A percentile compares a stretch with the other conserved stretches of the same genome.
phyloP scores from a whole-genome alignment of 176 grass and related monocot species.

The Aechmea fasciata region DNA sequence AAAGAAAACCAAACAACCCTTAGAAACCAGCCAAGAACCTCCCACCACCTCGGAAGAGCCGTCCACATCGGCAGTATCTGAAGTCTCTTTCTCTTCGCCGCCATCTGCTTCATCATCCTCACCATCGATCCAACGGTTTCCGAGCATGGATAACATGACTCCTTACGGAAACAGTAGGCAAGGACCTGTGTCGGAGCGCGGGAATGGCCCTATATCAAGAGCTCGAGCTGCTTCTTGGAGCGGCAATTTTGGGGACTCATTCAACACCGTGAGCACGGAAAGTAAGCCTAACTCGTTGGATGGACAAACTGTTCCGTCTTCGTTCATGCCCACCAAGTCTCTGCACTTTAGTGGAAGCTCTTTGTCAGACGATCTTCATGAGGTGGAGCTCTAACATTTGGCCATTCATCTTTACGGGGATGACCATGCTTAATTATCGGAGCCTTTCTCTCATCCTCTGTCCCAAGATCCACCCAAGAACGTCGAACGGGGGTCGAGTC shows the following conservation, averaged over 20 bases:
- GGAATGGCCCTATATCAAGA: slow-evolving; percentile 29
- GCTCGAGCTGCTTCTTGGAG: slow-evolving; percentile 79
- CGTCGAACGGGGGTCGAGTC: too few species aligned
- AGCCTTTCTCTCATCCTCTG: too few species aligned
- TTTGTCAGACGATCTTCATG: not conserved
- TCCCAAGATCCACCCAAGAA: too few species aligned
- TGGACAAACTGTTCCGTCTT: slow-evolving; percentile 15
- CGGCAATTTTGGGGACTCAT: slow-evolving; percentile 52
- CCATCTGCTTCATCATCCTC: slow-evolving; percentile 16
- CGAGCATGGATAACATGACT: slow-evolving; percentile 57
- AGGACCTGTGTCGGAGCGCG: slow-evolving; percentile 20
- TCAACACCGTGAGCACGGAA: slow-evolving; percentile 13
- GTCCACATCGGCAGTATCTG: slow-evolving; percentile 29
- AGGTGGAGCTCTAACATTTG: not conserved
- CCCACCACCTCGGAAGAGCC: slow-evolving; percentile 29
- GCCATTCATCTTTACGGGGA: not conserved
- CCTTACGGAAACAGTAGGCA: slow-evolving; percentile 19
- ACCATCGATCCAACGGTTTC: slow-evolving; percentile 55
- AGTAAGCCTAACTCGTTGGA: slow-evolving; percentile 10
- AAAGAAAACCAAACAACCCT: slow-evolving; percentile 26
- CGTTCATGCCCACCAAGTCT: slow-evolving; percentile 25
- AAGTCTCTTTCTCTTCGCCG: slow-evolving; percentile 44
- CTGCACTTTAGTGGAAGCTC: not conserved
- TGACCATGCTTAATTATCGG: too few species aligned
- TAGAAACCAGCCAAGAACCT: slow-evolving; percentile 31